These are phyloP conservation scores for Beta vulgaris DNA, from an alignment of 148 eudicot genomes.

Conservation along the genomic window DNA sequence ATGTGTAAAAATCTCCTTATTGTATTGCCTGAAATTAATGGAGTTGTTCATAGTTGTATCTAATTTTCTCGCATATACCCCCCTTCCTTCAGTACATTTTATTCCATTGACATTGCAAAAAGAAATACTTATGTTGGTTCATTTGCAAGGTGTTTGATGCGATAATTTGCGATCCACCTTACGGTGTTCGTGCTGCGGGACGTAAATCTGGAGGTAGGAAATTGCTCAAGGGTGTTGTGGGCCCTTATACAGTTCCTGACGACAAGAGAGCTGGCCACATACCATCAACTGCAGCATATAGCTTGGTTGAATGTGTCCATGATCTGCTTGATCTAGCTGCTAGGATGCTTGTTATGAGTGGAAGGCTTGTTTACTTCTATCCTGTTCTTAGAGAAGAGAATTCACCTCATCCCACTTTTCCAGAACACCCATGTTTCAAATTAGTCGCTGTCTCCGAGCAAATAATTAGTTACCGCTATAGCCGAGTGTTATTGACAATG, in stretches of 20 bases:
- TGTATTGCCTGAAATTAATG: neutral
- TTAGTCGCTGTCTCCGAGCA: conserved; percentile 83
- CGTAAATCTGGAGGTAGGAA: conserved; percentile 99
- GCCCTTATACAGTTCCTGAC: conserved; percentile 88
- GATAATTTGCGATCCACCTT: conserved; percentile 97
- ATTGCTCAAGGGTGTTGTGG: conserved; percentile 71
- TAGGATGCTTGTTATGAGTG: conserved; percentile 84
- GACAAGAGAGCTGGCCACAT: conserved; percentile 88
- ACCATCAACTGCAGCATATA: conserved; percentile 91
- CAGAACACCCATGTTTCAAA: conserved; percentile 91
- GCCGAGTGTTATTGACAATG: conserved; percentile 90
- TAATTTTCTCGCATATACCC: neutral
- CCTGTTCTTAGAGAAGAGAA: conserved; percentile 84
- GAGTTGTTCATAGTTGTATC: neutral
- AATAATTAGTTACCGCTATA: conserved; percentile 81
- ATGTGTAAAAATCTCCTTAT: neutral
- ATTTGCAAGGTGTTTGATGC: conserved; percentile 73
- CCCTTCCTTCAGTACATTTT: neutral
- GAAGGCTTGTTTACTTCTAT: conserved; percentile 88
- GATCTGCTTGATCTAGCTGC: conserved; percentile 92
- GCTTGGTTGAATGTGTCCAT: conserved; percentile 93
- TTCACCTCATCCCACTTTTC: conserved; percentile 58
- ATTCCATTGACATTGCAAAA: neutral
- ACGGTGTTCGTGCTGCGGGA: conserved; percentile 98
- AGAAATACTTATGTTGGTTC: neutral